phyloP scores from a whole-genome alignment of 306 rosid genomes.

The Sphenostylis stenocarpa region DNA sequence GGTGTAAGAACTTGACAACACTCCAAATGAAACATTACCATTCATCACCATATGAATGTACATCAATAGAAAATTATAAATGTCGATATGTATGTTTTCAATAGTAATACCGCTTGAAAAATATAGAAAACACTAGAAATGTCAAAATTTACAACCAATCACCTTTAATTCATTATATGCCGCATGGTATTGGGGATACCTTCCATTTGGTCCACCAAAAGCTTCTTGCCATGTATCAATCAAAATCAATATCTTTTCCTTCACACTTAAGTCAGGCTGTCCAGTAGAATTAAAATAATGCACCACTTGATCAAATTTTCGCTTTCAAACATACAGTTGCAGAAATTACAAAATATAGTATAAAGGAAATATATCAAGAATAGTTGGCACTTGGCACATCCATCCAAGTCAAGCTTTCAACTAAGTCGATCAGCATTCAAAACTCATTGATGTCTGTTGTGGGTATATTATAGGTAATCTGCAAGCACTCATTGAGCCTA shows the following conservation, averaged over 20 bases:
- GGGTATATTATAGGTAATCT: neutral
- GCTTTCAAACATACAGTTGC: neutral
- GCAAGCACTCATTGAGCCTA: neutral
- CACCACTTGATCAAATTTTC: slow-evolving; percentile 25
- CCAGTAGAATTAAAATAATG: slow-evolving; percentile 37
- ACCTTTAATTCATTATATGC: slow-evolving; percentile 90
- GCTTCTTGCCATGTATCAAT: slow-evolving; percentile 99
- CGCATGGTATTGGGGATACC: slow-evolving; percentile 81
- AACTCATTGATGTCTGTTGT: neutral
- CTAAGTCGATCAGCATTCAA: neutral
- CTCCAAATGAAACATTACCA: neutral
- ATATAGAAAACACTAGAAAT: neutral
- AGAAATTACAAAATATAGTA: neutral
- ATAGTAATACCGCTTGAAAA: neutral
- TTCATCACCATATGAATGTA: neutral
- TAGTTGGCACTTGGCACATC: neutral
- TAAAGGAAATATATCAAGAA: neutral
- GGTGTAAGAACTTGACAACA: slow-evolving; percentile 2
- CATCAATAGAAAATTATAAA: neutral
- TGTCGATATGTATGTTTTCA: neutral
- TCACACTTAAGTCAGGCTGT: slow-evolving; percentile 93
- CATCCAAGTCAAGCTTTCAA: neutral
- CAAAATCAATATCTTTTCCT: slow-evolving; percentile 81
- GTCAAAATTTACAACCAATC: slow-evolving; percentile 15
- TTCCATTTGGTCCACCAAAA: slow-evolving; percentile 78